Conservation (phyloP, 106 monocot genomes). For the Dendrobium huoshanense region DNA sequence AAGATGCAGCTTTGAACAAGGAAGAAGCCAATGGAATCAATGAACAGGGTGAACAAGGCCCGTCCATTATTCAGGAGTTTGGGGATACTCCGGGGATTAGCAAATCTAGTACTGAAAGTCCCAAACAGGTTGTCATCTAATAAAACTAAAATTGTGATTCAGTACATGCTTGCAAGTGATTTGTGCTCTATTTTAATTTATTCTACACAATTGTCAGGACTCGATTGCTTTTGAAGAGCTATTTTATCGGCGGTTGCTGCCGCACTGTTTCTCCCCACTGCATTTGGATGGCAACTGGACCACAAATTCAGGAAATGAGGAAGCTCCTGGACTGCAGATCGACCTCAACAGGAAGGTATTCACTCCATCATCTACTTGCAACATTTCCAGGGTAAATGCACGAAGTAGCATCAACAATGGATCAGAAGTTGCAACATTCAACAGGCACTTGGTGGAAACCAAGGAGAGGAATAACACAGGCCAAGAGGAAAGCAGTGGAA, state of each 20-base stretch:
- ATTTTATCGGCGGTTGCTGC: no score
- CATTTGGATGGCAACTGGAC: conserved; percentile 1
- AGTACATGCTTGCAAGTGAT: neutral
- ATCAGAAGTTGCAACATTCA: neutral
- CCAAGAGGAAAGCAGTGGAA: conserved; percentile 3
- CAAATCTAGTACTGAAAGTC: conserved; percentile 56
- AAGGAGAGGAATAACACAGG: neutral
- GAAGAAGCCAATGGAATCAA: conserved; percentile 21
- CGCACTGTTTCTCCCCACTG: conserved; percentile 80
- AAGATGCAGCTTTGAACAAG: conserved; percentile 14
- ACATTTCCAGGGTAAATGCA: neutral
- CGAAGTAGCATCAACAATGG: neutral
- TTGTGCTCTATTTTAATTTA: neutral
- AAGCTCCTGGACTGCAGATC: conserved; percentile 1
- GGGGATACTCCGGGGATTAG: conserved; percentile 18
- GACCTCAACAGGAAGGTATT: conserved; percentile 4
- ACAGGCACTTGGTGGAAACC: neutral
- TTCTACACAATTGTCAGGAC: conserved; percentile 51
- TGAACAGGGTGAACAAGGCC: neutral
- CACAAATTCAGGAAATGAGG: neutral
- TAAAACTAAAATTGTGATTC: neutral
- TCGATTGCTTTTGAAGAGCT: conserved; percentile 70
- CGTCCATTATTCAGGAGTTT: neutral
- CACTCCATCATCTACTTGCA: neutral
- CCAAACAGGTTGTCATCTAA: conserved; percentile 56